A percentile compares a stretch with the other conserved stretches of the same genome.
Evolutionary conservation across 1,139 yeast genomes (phyloP).

Genomic region (Yamadazyma epiphylla): DNA sequence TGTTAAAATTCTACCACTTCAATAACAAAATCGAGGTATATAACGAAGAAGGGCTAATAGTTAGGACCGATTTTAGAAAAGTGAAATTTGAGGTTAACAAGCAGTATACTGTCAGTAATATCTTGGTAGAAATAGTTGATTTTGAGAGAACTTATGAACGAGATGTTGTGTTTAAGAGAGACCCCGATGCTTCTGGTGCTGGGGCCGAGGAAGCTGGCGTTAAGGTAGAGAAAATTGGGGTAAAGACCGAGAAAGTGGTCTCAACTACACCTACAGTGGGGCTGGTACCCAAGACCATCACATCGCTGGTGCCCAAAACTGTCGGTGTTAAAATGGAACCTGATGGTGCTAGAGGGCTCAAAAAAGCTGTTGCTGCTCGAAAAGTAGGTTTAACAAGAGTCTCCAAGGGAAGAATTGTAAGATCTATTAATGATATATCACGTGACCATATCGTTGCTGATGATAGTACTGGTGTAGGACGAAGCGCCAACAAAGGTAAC

Average conservation of each 20-base stretch:
- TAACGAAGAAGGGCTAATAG: slow-evolving; percentile 32
- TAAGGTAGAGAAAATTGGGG: no score
- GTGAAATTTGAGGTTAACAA: slow-evolving; percentile 5
- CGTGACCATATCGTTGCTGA: no score
- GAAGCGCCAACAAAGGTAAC: no score
- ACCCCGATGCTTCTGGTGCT: slow-evolving; percentile 1
- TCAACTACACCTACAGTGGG: neutral
- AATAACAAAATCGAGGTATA: slow-evolving; percentile 45
- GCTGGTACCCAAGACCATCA: neutral
- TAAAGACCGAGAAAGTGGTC: no score
- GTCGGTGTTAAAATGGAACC: no score
- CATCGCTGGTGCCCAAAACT: no score
- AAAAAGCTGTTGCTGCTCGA: no score
- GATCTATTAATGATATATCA: no score
- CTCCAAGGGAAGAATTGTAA: no score
- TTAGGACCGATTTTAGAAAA: slow-evolving; percentile 24
- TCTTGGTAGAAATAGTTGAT: slow-evolving; percentile 10
- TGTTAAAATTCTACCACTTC: slow-evolving; percentile 41
- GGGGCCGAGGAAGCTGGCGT: no score
- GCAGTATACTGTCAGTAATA: slow-evolving; percentile 9
- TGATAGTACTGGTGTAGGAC: no score
- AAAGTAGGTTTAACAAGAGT: no score
- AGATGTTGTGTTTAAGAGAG: slow-evolving; percentile 9
- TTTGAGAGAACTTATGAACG: slow-evolving; percentile 6
- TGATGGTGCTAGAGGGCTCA: neutral